These are phyloP conservation scores for Colletotrichum coccodes DNA, from an alignment of 2,329 filamentous ascomycete species.

Conservation along the genomic window DNA sequence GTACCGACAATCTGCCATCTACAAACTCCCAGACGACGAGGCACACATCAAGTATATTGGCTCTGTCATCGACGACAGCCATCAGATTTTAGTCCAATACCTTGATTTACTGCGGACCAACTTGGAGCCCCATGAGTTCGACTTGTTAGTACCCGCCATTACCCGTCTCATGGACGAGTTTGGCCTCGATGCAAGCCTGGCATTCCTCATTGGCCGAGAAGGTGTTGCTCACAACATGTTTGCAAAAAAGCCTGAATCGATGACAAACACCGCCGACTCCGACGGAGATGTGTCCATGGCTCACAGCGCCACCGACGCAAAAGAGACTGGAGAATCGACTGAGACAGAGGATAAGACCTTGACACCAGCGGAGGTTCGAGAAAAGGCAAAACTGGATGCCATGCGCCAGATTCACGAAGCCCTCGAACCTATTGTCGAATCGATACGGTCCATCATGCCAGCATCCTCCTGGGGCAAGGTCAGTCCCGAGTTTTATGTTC, in stretches of 20 bases:
- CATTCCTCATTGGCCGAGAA: constrained; percentile 84
- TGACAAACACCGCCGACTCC: constrained; percentile 50
- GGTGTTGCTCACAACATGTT: constrained; percentile 76
- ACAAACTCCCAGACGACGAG: constrained; percentile 74
- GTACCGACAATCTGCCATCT: constrained; percentile 88
- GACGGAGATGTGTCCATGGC: constrained; percentile 69
- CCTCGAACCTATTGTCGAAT: constrained; percentile 78
- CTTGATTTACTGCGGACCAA: constrained; percentile 88
- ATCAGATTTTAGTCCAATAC: constrained; percentile 86
- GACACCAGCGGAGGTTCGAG: constrained; percentile 38
- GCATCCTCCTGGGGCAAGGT: constrained; percentile 75
- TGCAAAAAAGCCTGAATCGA: constrained; percentile 37
- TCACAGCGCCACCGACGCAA: constrained; percentile 36
- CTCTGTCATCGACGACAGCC: constrained; percentile 89
- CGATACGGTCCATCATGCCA: constrained; percentile 71
- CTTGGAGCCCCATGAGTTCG: constrained; percentile 79
- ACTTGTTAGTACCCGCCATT: constrained; percentile 80
- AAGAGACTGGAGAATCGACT: constrained; percentile 43
- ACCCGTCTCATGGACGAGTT: constrained; percentile 79
- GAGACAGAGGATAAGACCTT: constrained; percentile 40
- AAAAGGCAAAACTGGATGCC: constrained; percentile 51
- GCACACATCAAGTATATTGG: constrained; percentile 90
- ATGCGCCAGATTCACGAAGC: constrained; percentile 70
- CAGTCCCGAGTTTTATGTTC: constrained; percentile 84
- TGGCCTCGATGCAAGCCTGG: constrained; percentile 81